Percentiles rank a stretch among this genome's conserved stretches.
Conservation (phyloP, 2,329 filamentous ascomycete genomes). For the Colletotrichum spinosum region DNA sequence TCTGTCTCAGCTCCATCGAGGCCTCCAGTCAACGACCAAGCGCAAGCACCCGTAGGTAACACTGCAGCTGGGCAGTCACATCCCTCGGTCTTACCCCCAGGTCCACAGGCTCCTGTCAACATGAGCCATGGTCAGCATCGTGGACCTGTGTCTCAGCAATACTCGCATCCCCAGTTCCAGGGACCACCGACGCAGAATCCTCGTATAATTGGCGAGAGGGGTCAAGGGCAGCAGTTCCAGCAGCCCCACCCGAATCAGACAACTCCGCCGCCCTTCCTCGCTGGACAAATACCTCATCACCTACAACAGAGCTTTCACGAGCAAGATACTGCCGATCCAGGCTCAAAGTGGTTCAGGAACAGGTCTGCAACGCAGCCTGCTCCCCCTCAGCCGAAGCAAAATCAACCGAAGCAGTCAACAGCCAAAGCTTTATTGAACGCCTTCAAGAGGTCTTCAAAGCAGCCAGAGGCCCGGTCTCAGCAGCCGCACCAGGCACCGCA, state of each 20-base stretch:
- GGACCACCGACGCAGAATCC: too few species aligned
- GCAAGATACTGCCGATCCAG: slow-evolving; percentile 8
- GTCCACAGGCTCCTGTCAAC: too few species aligned
- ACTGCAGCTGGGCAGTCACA: too few species aligned
- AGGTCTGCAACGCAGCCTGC: slow-evolving; percentile 24
- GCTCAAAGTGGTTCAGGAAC: slow-evolving; percentile 38
- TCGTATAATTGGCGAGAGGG: too few species aligned
- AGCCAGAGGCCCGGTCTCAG: slow-evolving; percentile 38
- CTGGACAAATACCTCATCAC: background rate
- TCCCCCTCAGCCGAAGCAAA: slow-evolving; percentile 30
- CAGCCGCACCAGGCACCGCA: background rate
- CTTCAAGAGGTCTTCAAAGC: slow-evolving; percentile 43
- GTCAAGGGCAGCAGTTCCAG: too few species aligned
- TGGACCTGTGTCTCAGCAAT: too few species aligned
- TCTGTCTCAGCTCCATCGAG: too few species aligned
- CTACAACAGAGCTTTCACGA: background rate
- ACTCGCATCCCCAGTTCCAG: too few species aligned
- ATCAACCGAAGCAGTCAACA: slow-evolving; percentile 40
- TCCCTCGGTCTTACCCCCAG: too few species aligned
- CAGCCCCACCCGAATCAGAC: background rate
- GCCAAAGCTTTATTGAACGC: slow-evolving; percentile 41
- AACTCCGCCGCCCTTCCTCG: slow-evolving; percentile 1
- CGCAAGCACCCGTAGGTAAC: too few species aligned
- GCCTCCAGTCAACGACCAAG: too few species aligned
- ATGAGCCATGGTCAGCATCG: too few species aligned